Base-by-base conservation (phyloP, 2,329 filamentous ascomycete species). In the Seiridium cupressi region DNA sequence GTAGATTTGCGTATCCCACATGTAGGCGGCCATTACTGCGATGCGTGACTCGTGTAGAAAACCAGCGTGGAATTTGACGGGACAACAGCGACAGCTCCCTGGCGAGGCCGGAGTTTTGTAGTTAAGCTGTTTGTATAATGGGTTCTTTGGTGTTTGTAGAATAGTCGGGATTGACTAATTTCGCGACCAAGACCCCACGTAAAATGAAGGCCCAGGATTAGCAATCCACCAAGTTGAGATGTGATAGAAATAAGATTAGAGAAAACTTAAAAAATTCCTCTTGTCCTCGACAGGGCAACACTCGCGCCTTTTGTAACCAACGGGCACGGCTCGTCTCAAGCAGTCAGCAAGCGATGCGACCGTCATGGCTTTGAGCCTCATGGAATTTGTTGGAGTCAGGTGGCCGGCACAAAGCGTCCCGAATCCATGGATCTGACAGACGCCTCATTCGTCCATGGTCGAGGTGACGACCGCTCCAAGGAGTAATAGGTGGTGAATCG, bases 1-100 rank as follows among this genome's bases (percentile, higher is more conserved):
- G 61, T 72, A 72, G 9, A 72, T 64, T 3, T 67, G 70, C 61
- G 69, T 71, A 51, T 68, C 61, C 68, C 69, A 70, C 51, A 65
- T 57, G 51, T 44, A 59, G 40, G 64, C 63, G 13, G 69, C 70
- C 70, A 72, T 72, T 34, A 13, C 38, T 34, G 26, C 18, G 18
- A 26, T 26, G 18, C 18, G 18, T 26, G 18, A 26, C 18, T 26
- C 18, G 18, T 26, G 18, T 26, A 26, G 18, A 26, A 26, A 26
- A 26, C 18, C 18, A 26, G 18, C 18, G 18, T 26, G 18, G 18
- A 26, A 26, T 26, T 26, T 26, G 18, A 26, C 18, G 18, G 18
- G 18, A 26, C 18, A 26, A 26, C 18, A 26, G 18, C 18, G 18
- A 26, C 18, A 26, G 18, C 18, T 26, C 18, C 32, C 18, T 49